Base-by-base conservation (phyloP, 179 eudicot species). In the Nepenthes alata region DNA sequence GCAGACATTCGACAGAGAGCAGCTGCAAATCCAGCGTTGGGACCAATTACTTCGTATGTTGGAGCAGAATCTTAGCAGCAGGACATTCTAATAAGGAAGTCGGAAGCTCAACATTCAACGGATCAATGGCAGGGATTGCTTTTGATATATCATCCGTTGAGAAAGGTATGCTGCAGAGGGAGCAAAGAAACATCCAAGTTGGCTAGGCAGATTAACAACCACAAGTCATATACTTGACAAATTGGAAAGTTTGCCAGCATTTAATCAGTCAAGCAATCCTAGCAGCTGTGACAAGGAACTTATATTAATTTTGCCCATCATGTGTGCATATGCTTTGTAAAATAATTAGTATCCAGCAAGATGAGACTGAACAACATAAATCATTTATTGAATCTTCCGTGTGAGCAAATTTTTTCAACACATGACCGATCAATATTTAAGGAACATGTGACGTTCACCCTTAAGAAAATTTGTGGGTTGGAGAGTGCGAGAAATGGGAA, bases 101-200 rank as follows among this genome's bases (percentile, higher is more conserved):
- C 12, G 97, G 95, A 25, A 81, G 78, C 57, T 85, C 86, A 53
- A 87, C 69, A 66, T 76, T 78, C 72, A 83, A 69, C 68, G 86
- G 95, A 64, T 89, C 97, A n/a, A 79, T 57, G 35, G 71, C 82
- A 3, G 98, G 97, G 73, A 93, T 85, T 49, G 98, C 95, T 87
- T 87, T 83, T 56, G 95, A 89, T 59, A 93, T 86, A 69, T 93
- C 98, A 36, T 89, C 98, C 0, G 98, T 89, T 38, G 87, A 86
- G 74, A 93, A 93, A 8, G 98, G 98, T 60, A 93, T 93, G 78
- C 98, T 93, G 89, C 80, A 71, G 66, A 16, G 70, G 52, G n/a
- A 11, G 53, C 7, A 61, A 66, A 37, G 16, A 49, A 9, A 50
- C 53, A n/a, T 36, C 7, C 35, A 55, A 25, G 37, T 47, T 14